These are phyloP conservation scores for Geotrichum phurueaensis DNA, from an alignment of 1,139 yeast genomes.

Conservation along the genomic window DNA sequence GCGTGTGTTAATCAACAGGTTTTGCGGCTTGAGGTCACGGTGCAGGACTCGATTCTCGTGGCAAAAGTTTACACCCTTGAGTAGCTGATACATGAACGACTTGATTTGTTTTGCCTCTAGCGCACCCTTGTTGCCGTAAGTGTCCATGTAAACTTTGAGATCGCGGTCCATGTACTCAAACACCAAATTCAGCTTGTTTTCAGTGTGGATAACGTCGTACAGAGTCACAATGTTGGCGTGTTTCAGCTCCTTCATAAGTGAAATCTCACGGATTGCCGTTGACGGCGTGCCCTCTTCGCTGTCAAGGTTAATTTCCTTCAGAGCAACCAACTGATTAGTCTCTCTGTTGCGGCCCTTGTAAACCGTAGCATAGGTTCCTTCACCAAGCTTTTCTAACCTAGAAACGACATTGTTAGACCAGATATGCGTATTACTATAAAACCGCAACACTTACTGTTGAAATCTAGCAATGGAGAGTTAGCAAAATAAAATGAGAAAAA, in stretches of 20 bases:
- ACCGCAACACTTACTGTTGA: constrained; percentile 20
- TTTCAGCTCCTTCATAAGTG: constrained; percentile 91
- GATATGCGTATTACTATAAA: not conserved
- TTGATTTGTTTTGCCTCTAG: constrained; percentile 73
- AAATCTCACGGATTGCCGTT: constrained; percentile 93
- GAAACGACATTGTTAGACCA: constrained; percentile 17
- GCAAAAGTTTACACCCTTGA: constrained; percentile 88
- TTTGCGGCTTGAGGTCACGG: constrained; percentile 94
- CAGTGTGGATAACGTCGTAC: constrained; percentile 94
- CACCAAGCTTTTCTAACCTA: constrained; percentile 81
- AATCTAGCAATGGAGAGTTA: constrained; percentile 21
- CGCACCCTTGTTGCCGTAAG: constrained; percentile 73
- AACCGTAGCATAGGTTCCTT: constrained; percentile 97
- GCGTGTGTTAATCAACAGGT: constrained; percentile 74
- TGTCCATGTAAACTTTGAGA: constrained; percentile 89
- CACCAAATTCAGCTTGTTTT: constrained; percentile 86
- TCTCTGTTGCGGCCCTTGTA: constrained; percentile 90
- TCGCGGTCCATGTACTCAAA: constrained; percentile 94
- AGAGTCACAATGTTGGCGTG: constrained; percentile 90
- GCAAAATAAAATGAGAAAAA: too few species aligned
- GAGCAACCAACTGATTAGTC: constrained; percentile 88
- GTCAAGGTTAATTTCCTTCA: constrained; percentile 89
- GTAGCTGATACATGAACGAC: constrained; percentile 85
- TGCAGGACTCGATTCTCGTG: constrained; percentile 93
- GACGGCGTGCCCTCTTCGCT: constrained; percentile 98